Base-by-base conservation (phyloP, 805 yeast species). In the Cephaloascus albidus region DNA sequence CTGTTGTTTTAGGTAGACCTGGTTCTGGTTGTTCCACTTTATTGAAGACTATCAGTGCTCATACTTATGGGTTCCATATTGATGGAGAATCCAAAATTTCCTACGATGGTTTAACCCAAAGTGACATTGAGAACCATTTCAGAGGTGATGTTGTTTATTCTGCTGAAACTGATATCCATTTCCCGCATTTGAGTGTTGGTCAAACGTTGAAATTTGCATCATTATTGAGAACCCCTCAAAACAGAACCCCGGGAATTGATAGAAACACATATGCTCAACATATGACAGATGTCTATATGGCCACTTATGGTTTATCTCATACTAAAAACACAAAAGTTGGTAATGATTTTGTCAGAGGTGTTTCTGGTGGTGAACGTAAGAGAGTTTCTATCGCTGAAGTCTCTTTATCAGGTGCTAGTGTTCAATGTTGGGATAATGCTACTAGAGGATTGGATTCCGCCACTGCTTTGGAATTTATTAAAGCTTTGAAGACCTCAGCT, bases 11-110 rank as follows among this genome's bases (percentile, higher is more conserved):
- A 36, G 90, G 93, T 41, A 72, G 89, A 57, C 90, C 90, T 1
- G 90, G 90, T 51, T 76, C 86, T n/a, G 87, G 88, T 46, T 81
- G 87, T 55, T 72, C 85, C 3, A 79, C 87, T 0, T 60, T 80
- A 37, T 61, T 81, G 49, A 79, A 79, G 49, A 71, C 83, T 3
- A 63, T 79, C 32, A 63, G 81, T 31, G 54, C 78, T 26, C 73
- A 76, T 39, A 75, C 83, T 4, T 72, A 74, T 50, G 85, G 85
- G 43, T 76, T 75, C 53, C 53, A 69, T 26, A 49, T 79, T 26
- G 75, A 65, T 31, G 42, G 55, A 33, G 69, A 66, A 26, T 67
- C 83, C 1, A 45, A 47, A 4, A 62, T 78, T 26, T 58, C 70
- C 10, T 79, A 74, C 54, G 74, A 70, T 48, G 84, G 85, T 10